phyloP scores from a whole-genome alignment of 1,284 basidiomycete species.

The Marasmius tenuissimus region DNA sequence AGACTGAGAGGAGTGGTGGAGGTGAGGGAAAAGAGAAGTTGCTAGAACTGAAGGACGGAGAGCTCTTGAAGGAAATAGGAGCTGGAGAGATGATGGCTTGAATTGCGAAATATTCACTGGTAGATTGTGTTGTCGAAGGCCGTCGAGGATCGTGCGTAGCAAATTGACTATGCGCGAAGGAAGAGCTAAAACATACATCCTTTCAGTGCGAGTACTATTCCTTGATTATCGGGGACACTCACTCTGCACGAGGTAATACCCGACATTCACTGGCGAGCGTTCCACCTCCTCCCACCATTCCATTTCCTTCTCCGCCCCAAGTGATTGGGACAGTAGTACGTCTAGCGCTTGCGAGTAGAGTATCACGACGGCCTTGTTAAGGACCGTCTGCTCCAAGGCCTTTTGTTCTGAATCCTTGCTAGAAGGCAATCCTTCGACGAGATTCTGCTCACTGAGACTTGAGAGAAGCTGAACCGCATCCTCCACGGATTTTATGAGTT shows the following conservation, averaged over 20 bases:
- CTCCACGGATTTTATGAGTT: not conserved
- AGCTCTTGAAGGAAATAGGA: conserved; percentile 45
- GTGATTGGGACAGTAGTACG: conserved; percentile 58
- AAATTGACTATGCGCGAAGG: conserved; percentile 53
- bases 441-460: not conserved
- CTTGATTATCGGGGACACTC: conserved; percentile 21
- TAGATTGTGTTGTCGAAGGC: conserved; percentile 44
- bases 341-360: conserved; percentile 63
- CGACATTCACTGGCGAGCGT: conserved; percentile 48
- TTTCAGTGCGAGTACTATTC: not conserved
- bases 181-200: conserved; percentile 42
- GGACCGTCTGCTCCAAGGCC: conserved; percentile 17
- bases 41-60: conserved; percentile 48
- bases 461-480: not conserved
- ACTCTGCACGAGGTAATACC: conserved; percentile 71
- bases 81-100: conserved; percentile 48
- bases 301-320: conserved; percentile 63
- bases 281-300: conserved; percentile 77
- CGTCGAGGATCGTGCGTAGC: conserved; percentile 39
- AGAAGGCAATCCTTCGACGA: not conserved
- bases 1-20: conserved; percentile 26
- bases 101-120: conserved; percentile 50
- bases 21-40: conserved; percentile 65
- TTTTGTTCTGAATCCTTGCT: not conserved
- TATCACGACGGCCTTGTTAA: conserved; percentile 50